Evolutionary conservation across 768 basidiomycete genomes (phyloP).

Genomic region (Rhodotorula toruloides): DNA sequence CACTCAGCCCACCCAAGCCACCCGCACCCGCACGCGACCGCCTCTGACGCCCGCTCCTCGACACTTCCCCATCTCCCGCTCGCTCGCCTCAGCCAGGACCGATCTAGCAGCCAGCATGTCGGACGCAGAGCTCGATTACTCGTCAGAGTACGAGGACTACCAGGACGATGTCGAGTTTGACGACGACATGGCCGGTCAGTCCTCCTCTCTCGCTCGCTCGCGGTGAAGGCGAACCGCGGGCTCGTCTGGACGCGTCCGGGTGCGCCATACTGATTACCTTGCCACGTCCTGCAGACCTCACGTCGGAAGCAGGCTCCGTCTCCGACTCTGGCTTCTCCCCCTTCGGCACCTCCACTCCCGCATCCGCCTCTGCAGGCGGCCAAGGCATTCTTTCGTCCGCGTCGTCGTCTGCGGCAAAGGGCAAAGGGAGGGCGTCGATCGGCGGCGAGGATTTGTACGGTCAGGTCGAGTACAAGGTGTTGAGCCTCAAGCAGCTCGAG

Average conservation of each 20-base stretch:
- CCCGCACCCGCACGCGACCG: no score
- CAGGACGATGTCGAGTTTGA: constrained; percentile 26
- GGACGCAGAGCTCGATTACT: constrained; percentile 23
- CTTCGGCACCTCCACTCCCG: constrained; percentile 14
- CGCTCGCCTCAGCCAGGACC: not conserved
- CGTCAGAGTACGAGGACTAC: constrained; percentile 15
- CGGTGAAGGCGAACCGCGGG: no score
- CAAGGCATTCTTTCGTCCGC: not conserved
- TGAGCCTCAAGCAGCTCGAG: constrained; percentile 57
- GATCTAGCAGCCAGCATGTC: not conserved
- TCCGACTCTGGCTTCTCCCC: constrained; percentile 25
- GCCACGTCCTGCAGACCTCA: not conserved
- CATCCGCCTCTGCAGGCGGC: not conserved
- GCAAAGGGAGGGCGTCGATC: constrained; percentile 13
- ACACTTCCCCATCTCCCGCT: not conserved
- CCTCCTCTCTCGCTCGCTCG: not conserved
- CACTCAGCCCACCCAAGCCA: no score
- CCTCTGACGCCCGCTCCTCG: not conserved
- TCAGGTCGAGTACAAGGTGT: constrained; percentile 20
- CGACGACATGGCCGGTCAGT: constrained; percentile 13
- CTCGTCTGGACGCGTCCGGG: no score
- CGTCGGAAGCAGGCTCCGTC: constrained; percentile 11
- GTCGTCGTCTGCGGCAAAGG: constrained; percentile 8
- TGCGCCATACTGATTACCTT: not conserved
- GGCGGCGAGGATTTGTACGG: constrained; percentile 11